Conservation (phyloP, 192 early-diverging fungal species). For the Coemansia sp. region DNA sequence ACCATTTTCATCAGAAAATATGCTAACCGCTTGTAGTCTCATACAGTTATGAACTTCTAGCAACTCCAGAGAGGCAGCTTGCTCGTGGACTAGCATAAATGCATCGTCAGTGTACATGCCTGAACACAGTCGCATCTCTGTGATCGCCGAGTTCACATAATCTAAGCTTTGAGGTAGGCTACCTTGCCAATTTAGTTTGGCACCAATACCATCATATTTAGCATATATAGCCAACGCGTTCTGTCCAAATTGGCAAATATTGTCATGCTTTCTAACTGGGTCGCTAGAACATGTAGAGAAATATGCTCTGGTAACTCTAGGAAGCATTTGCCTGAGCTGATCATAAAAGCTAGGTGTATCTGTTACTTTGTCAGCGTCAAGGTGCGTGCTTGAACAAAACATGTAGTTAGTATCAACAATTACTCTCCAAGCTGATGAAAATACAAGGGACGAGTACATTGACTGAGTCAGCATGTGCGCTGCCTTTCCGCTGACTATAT, state of each 20-base stretch:
- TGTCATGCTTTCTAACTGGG: not conserved
- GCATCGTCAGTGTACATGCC: not conserved
- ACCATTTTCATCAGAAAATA: not conserved
- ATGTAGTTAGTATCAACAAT: not conserved
- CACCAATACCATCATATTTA: not conserved
- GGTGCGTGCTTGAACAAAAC: not conserved
- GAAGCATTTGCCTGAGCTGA: not conserved
- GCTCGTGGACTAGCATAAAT: not conserved
- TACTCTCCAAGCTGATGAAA: not conserved
- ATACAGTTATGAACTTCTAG: not conserved
- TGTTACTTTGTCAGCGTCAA: not conserved
- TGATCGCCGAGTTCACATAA: not conserved
- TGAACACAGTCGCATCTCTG: not conserved
- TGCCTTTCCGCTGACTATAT: not conserved
- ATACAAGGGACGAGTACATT: not conserved
- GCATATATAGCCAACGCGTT: not conserved
- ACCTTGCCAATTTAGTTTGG: not conserved
- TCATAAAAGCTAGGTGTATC: not conserved
- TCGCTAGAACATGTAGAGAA: not conserved
- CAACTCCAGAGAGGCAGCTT: not conserved
- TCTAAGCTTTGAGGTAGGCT: not conserved
- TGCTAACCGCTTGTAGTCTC: too few species aligned
- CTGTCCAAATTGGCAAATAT: not conserved
- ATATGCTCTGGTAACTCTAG: not conserved
- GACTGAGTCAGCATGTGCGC: not conserved